phyloP scores from a whole-genome alignment of 2,329 filamentous ascomycete genomes.

The Stachybotrys echinatus region DNA sequence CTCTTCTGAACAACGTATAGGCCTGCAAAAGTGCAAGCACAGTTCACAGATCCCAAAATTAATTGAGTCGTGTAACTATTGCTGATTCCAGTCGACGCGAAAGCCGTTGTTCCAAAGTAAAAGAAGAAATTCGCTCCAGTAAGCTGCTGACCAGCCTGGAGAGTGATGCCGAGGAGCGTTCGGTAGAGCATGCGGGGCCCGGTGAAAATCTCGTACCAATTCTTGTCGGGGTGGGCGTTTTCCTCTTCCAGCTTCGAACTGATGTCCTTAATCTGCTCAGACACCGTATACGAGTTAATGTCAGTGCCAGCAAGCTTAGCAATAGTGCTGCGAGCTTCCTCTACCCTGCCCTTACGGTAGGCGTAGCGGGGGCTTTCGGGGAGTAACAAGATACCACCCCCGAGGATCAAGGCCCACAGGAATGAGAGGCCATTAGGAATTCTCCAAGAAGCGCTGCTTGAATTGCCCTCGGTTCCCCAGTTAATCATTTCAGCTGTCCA shows the following conservation, averaged over 20 bases:
- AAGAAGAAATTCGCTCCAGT: conserved; percentile 67
- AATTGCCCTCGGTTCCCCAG: conserved; percentile 48
- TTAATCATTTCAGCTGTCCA: conserved; percentile 54
- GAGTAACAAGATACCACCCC: conserved; percentile 43
- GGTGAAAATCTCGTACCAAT: conserved; percentile 59
- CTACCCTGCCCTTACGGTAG: conserved; percentile 39
- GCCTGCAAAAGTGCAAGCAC: conserved; percentile 59
- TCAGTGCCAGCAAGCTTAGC: conserved; percentile 39
- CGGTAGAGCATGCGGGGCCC: conserved; percentile 62
- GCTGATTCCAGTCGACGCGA: conserved; percentile 56
- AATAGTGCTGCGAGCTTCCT: conserved; percentile 43
- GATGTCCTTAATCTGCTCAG: conserved; percentile 46
- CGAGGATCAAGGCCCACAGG: conserved; percentile 48
- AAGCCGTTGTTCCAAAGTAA: conserved; percentile 62
- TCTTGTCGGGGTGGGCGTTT: conserved; percentile 37
- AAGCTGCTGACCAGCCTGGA: conserved; percentile 63
- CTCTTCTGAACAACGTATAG: conserved; percentile 62
- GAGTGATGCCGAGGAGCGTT: conserved; percentile 53
- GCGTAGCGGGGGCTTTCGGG: conserved; percentile 51
- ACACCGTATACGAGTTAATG: conserved; percentile 32
- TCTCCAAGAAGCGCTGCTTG: conserved; percentile 52
- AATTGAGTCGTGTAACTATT: conserved; percentile 65
- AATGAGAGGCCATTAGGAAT: conserved; percentile 55
- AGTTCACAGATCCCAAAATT: conserved; percentile 63
- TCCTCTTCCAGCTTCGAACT: conserved; percentile 47